phyloP scores from a whole-genome alignment of 805 yeast genomes.

The Kodamaea leandrae region DNA sequence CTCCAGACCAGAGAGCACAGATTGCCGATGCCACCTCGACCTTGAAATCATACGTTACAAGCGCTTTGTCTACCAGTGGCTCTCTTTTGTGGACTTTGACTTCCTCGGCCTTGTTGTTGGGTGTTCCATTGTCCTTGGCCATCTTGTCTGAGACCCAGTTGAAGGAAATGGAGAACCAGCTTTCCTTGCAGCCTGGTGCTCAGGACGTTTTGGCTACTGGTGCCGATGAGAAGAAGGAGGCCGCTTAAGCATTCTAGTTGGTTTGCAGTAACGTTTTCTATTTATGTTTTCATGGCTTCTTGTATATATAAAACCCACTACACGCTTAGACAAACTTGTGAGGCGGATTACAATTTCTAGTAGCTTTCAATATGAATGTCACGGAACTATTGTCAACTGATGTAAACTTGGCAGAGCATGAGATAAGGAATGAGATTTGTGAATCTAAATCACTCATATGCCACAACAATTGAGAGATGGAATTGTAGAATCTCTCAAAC shows the following conservation, averaged over 20 bases:
- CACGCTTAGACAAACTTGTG: background rate
- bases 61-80: conserved; percentile 62
- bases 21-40: conserved; percentile 34
- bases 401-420: too few relatives aligned
- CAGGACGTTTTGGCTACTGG: conserved; percentile 73
- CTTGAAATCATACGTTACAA: conserved; percentile 29
- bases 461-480: too few relatives aligned
- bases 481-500: too few relatives aligned
- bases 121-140: conserved; percentile 89
- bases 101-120: conserved; percentile 78
- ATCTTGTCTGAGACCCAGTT: conserved; percentile 91
- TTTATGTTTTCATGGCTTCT: conserved; percentile 3
- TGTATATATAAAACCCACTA: background rate
- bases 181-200: conserved; percentile 76
- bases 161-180: conserved; percentile 90
- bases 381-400: too few relatives aligned
- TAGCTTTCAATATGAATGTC: background rate
- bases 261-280: background rate
- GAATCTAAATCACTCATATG: too few relatives aligned
- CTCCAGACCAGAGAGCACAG: conserved; percentile 75
- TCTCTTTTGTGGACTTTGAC: conserved; percentile 80
- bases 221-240: conserved; percentile 35
- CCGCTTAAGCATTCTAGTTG: conserved; percentile 50
- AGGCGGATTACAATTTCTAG: too few relatives aligned
- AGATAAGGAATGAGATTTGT: too few relatives aligned